phyloP scores from a whole-genome alignment of 1,284 basidiomycete genomes.

The Ceraceosorus bombacis region DNA sequence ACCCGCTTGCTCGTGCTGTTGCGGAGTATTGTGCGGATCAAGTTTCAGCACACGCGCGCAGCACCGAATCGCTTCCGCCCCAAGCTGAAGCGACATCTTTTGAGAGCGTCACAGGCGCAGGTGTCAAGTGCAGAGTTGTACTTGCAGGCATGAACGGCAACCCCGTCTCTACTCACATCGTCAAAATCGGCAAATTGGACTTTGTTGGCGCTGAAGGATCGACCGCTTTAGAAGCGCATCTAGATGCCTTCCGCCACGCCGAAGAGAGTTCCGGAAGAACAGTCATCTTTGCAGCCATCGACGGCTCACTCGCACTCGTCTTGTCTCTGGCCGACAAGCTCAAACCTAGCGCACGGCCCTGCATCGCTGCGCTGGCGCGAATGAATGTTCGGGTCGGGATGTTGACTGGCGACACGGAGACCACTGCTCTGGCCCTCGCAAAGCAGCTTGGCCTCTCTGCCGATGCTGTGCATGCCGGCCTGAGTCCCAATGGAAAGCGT shows the following conservation, averaged over 20 bases:
- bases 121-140: constrained; percentile 56
- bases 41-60: background rate
- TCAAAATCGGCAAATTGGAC: constrained; percentile 34
- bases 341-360: constrained; percentile 36
- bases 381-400: constrained; percentile 43
- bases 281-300: constrained; percentile 35
- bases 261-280: constrained; percentile 37
- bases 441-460: constrained; percentile 29
- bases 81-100: constrained; percentile 57
- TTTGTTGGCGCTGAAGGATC: constrained; percentile 16
- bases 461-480: constrained; percentile 35
- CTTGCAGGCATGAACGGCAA: constrained; percentile 1
- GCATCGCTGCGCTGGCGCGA: constrained; percentile 26
- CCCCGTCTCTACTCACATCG: constrained; percentile 12
- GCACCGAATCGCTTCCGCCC: background rate
- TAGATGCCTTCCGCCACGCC: constrained; percentile 14
- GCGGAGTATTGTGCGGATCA: constrained; percentile 54
- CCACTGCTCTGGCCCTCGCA: constrained; percentile 40
- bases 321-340: constrained; percentile 41
- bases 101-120: constrained; percentile 79
- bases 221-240: constrained; percentile 6
- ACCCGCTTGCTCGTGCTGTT: constrained; percentile 88
- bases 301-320: constrained; percentile 25
- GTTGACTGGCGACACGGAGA: constrained; percentile 41
- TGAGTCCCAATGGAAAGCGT: constrained; percentile 44